A percentile compares a stretch with the other conserved stretches of the same genome.
Conservation (phyloP, 805 yeast species). For the Yamadazyma takamatsuzukensis region DNA sequence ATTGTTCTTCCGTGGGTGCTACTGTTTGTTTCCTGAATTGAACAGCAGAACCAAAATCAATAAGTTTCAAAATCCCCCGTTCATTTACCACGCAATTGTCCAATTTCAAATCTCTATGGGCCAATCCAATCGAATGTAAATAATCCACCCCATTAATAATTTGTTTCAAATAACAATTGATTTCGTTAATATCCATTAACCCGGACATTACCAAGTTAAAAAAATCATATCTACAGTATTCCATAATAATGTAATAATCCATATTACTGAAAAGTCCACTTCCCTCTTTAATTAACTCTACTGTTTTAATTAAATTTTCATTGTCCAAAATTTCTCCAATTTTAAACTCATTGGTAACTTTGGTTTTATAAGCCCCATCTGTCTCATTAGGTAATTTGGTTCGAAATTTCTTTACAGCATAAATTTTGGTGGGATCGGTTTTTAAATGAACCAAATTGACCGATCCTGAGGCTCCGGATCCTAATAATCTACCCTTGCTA, state of each 20-base stretch:
- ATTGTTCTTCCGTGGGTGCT: background rate
- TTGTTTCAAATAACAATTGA: constrained; percentile 80
- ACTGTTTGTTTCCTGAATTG: constrained; percentile 60
- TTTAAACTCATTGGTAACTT: constrained; percentile 78
- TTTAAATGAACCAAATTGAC: constrained; percentile 73
- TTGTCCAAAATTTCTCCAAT: constrained; percentile 74
- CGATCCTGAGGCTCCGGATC: constrained; percentile 94
- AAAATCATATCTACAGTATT: constrained; percentile 87
- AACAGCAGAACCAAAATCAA: constrained; percentile 92
- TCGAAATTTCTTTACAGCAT: constrained; percentile 86
- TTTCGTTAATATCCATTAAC: constrained; percentile 64
- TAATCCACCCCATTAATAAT: constrained; percentile 70
- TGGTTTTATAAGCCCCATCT: constrained; percentile 66
- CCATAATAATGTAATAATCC: constrained; percentile 76
- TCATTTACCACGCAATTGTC: constrained; percentile 87
- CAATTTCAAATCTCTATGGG: constrained; percentile 88
- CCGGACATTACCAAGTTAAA: constrained; percentile 92
- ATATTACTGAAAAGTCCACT: constrained; percentile 17
- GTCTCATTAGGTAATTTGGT: constrained; percentile 59
- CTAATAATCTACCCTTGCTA: constrained; percentile 63
- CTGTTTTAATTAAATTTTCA: constrained; percentile 74
- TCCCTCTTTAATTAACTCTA: constrained; percentile 73
- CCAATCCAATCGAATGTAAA: constrained; percentile 77
- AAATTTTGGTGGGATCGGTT: constrained; percentile 48
- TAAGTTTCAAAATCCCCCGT: constrained; percentile 75